A percentile compares a stretch with the other conserved stretches of the same genome.
phyloP scores from a whole-genome alignment of 805 yeast genomes.

The Kregervanrija fluxuum region DNA sequence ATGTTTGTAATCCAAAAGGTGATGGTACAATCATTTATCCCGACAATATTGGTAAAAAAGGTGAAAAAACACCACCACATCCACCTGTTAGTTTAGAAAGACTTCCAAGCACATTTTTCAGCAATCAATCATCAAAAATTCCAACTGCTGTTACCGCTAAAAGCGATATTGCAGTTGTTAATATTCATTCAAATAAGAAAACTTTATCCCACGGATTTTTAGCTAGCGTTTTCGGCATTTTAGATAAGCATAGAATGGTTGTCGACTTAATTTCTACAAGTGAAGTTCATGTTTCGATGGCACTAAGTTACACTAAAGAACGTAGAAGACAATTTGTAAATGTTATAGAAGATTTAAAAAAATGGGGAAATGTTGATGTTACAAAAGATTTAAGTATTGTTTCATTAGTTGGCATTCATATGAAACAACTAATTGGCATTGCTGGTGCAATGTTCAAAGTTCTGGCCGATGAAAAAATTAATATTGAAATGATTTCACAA shows the following conservation, averaged over 20 bases:
- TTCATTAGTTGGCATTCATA: slow-evolving; percentile 91
- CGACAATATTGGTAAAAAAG: slow-evolving; percentile 75
- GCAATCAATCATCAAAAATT: slow-evolving; percentile 42
- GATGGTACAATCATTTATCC: slow-evolving; percentile 93
- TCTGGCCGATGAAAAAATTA: slow-evolving; percentile 82
- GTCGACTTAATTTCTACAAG: slow-evolving; percentile 96
- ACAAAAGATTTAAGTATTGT: slow-evolving; percentile 85
- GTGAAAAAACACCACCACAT: slow-evolving; percentile 89
- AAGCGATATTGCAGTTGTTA: slow-evolving; percentile 83
- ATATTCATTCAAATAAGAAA: slow-evolving; percentile 90
- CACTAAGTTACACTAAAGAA: slow-evolving; percentile 74
- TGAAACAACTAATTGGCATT: slow-evolving; percentile 94
- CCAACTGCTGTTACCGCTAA: slow-evolving; percentile 97
- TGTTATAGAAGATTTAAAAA: slow-evolving; percentile 72
- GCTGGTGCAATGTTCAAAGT: slow-evolving; percentile 97
- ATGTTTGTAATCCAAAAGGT: slow-evolving; percentile 91
- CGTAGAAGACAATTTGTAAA: slow-evolving; percentile 45
- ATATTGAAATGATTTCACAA: slow-evolving; percentile 97
- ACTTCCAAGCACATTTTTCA: slow-evolving; percentile 31
- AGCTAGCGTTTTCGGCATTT: slow-evolving; percentile 79
- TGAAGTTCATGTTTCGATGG: slow-evolving; percentile 98
- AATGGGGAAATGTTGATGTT: slow-evolving; percentile 83
- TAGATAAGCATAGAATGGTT: slow-evolving; percentile 78
- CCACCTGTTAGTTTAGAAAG: slow-evolving; percentile 75
- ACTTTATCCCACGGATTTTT: slow-evolving; percentile 91